Evolutionary conservation across 1,284 basidiomycete genomes (phyloP).

Genomic region (Puccinia brachypodii): DNA sequence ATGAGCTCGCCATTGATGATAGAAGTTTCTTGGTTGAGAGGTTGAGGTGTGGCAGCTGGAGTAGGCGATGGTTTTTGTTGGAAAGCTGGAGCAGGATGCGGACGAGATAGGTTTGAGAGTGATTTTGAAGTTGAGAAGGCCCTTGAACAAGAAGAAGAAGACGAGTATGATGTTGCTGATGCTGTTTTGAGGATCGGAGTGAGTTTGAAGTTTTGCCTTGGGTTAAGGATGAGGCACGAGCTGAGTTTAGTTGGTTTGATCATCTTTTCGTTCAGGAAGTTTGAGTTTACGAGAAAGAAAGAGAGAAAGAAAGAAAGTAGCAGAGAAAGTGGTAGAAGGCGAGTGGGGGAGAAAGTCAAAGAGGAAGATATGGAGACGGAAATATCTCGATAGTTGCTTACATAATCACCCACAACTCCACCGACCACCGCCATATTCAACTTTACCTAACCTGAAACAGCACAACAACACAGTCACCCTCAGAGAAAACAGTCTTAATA

Average conservation of each 20-base stretch:
- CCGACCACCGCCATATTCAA: no score
- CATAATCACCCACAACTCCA: no score
- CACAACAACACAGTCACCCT: no score
- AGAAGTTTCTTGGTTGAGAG: conserved; percentile 53
- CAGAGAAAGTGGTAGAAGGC: no score
- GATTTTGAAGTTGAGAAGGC: not conserved
- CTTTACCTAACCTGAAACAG: no score
- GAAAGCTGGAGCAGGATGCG: conserved; percentile 30
- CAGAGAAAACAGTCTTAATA: no score
- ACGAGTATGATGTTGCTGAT: not conserved
- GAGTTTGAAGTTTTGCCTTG: not conserved
- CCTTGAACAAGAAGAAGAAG: not conserved
- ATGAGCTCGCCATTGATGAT: conserved; percentile 52
- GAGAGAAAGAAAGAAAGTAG: no score
- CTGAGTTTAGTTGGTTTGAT: not conserved
- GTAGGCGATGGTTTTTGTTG: conserved; percentile 50
- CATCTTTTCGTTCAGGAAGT: not conserved
- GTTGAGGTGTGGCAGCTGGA: conserved; percentile 53
- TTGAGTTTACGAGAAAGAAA: not conserved
- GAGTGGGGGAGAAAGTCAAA: no score
- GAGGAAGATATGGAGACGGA: no score
- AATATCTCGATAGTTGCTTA: no score
- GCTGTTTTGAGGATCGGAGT: not conserved
- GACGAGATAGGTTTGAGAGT: not conserved
- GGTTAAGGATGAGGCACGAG: not conserved